Base-by-base conservation (phyloP, 305 asterid species). In the Fraxinus sp. region DNA sequence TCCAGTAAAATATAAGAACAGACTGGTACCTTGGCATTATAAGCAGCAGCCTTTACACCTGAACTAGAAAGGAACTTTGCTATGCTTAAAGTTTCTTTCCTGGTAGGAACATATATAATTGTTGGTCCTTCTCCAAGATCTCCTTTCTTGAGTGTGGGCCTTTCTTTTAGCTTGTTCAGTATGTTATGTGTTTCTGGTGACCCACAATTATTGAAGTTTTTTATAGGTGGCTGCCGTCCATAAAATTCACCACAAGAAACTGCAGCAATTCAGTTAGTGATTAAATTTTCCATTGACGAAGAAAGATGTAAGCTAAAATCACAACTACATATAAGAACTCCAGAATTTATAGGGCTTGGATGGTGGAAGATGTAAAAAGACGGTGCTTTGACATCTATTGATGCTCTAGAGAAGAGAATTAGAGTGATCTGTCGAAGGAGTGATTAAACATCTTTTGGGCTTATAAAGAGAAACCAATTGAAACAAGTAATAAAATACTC, bases 41-140 rank as follows among this genome's bases (percentile, higher is more conserved):
- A 93, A 82, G 96, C 95, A 79, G 97, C 96, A 84, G 96, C 92
- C 84, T 85, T 92, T 59, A 93, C 90, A 73, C 96, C 97, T 83
- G 41, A 86, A 70, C 80, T 84, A 82, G 83, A 83, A 55, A 93
- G 92, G 90, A 92, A 92, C 85, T 91, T 89, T 16, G 97, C 82
- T 84, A 93, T 73, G 79, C 87, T 79, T 87, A 91, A 62, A 76
- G 96, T 93, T 90, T 93, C 91, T 86, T 92, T 92, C 88, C 97
- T 90, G 46, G 93, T 93, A 71, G 94, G 97, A 49, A 88, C 91
- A 85, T 92, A 92, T 81, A 93, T 88, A 62, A 93, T 90, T 55
- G 96, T 92, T 80, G 92, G 88, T 76, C 97, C 97, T 81, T 86
- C 86, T 37, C 55, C 92, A 77, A 87, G 85, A 30, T 77, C 81